Base-by-base conservation (phyloP, 2,329 filamentous ascomycete species). In the Stemphylium beticola region DNA sequence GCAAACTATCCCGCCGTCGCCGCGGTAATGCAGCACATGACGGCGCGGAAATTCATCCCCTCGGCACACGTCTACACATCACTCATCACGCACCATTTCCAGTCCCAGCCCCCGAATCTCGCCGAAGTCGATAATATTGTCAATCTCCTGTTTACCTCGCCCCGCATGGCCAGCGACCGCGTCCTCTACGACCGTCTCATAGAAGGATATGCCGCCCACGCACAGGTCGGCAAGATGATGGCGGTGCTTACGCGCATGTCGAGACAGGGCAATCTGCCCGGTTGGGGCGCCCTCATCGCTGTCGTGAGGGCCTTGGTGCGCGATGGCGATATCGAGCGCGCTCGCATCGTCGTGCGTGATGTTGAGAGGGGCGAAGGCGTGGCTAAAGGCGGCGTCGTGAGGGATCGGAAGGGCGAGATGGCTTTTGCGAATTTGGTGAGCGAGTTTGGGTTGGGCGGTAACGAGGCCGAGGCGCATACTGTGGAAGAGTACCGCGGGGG, bases 41-140 rank as follows among this genome's bases (percentile, higher is more conserved):
- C 77, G 45, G 62, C 67, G 5, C 76, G 79, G 20, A 81, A 82
- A 17, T 66, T 88, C 38, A 70, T 80, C 42, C 80, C 85, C 2
- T 84, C 83, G 4, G 74, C 85, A 1, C 83, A 91, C 63, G 89
- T 92, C 66, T 90, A 90, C 77, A 93, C 90, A 20, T 89, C 88
- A 66, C 82, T 95, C 17, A 78, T 90, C 40, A 83, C 87, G 40
- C 81, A 89, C 68, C 88, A 87, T 69, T 88, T 93, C 68, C 66
- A 78, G 8, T 81, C 80, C 45, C 57, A 76, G 1, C 84, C 85
- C 2, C 85, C 87, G 0, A 81, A 89, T 61, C 76, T 90, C 26
- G 73, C 76, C 2, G 83, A 84, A 12, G 81, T 91, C n/a, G 81
- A 85, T 33, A 70, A 73, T 0, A 77, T 93, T 3, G 84, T 91